Base-by-base conservation (phyloP, 2,329 filamentous ascomycete genomes). In the Tolypocladium nubicola region DNA sequence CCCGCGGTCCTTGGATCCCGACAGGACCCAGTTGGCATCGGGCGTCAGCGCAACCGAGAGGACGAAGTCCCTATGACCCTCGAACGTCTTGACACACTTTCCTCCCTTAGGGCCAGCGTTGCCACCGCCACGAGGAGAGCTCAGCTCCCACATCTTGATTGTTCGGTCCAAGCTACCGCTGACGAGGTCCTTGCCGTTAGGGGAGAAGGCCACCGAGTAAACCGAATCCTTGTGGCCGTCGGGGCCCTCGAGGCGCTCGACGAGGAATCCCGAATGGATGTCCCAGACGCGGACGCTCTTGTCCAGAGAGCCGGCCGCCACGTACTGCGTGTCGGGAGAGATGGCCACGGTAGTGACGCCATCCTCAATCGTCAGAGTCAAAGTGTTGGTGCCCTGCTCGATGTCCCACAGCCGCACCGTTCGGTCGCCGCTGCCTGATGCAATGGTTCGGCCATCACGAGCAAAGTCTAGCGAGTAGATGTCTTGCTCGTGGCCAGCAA, bases 281-380 rank as follows among this genome's bases (percentile, higher is more conserved):
- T 97, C 93, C 93, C 93, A 99, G 37, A 99, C 93, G 52, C 93
- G 87, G 26, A 99, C 94, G 68, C 92, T 97, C 86, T 97, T 97
- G 71, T 97, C 93, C 49, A 99, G 82, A 49, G 91, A 96, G 53
- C 94, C 94, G 47, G 94, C 94, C 8, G 94, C 94, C 38, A 99
- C 92, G 67, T 88, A 95, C 66, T 93, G 90, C 57, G 90, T 93
- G 71, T 97, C 92, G 8, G 93, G 93, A 38, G 93, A 97, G 70
- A 97, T 97, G 62, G 94, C 94, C 54, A 99, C 93, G 2, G 94
- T 97, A 2, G 93, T 97, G 45, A 97, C 94, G 55, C 94, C 94
- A 69, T 99, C 94, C 72, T 97, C 94, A 52, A 99, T 97, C 54
- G 85, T 89, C 54, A 97, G 83, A 10, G 88, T 93, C 60, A 96